Evolutionary conservation across 371 early-diverging fungal species (phyloP).

Genomic region (Saksenaea vasiformis): DNA sequence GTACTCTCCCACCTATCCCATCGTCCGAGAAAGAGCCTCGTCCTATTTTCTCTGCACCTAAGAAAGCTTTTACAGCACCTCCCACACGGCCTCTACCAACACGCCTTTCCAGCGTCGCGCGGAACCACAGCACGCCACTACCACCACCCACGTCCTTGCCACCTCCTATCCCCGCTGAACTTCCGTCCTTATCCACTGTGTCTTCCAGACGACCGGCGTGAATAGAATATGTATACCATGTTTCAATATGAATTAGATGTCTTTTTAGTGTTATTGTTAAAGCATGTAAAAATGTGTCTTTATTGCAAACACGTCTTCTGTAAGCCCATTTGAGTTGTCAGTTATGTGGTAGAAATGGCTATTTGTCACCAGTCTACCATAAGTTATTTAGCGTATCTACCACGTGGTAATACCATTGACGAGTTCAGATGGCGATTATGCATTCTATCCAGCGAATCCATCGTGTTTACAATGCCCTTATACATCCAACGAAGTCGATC

Average conservation of each 20-base stretch:
- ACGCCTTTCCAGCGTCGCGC: slow-evolving; percentile 1
- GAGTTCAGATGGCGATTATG: too few relatives aligned
- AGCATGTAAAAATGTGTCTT: too few relatives aligned
- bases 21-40: neutral
- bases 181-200: slow-evolving; percentile 23
- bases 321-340: too few relatives aligned
- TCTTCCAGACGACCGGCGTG: neutral
- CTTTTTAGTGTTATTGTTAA: neutral
- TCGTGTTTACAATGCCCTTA: too few relatives aligned
- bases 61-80: neutral
- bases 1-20: slow-evolving; percentile 4
- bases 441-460: too few relatives aligned
- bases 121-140: slow-evolving; percentile 14
- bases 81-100: slow-evolving; percentile 2
- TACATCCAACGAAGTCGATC: too few relatives aligned
- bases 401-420: too few relatives aligned
- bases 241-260: neutral
- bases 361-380: too few relatives aligned
- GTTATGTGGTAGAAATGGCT: too few relatives aligned
- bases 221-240: slow-evolving; percentile 3
- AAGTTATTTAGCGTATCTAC: too few relatives aligned
- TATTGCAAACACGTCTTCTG: too few relatives aligned
- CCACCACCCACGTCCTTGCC: slow-evolving; percentile 33
- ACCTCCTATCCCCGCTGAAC: slow-evolving; percentile 27
- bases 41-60: neutral